phyloP scores from a whole-genome alignment of 257 asterid species.

The Marsdenia floribunda region DNA sequence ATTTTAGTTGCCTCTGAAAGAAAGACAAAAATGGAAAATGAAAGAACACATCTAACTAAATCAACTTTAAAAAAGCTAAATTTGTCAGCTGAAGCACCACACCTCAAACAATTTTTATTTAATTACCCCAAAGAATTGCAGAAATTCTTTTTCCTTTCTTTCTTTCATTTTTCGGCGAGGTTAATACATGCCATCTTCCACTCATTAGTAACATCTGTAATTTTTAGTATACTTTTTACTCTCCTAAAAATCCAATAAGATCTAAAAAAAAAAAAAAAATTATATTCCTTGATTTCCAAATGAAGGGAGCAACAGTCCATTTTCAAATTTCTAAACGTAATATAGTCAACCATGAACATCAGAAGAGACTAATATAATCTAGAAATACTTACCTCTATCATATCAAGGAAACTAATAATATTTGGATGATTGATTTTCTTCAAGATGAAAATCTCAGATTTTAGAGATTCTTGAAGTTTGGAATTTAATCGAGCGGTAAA shows the following conservation, averaged over 20 bases:
- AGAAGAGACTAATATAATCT: too few relatives aligned
- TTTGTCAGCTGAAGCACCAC: neutral
- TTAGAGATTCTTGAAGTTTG: slow-evolving; percentile 71
- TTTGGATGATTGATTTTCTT: slow-evolving; percentile 83
- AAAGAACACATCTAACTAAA: neutral
- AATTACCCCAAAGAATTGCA: neutral
- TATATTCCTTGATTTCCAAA: neutral
- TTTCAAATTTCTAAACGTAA: too few relatives aligned
- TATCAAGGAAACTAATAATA: slow-evolving; percentile 84
- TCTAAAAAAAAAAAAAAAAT: too few relatives aligned
- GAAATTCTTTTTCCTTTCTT: too few relatives aligned
- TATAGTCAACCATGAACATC: too few relatives aligned
- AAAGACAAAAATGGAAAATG: neutral
- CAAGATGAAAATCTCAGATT: slow-evolving; percentile 81
- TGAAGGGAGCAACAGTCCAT: neutral
- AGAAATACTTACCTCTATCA: slow-evolving; percentile 70
- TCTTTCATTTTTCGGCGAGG: neutral
- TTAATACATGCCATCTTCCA: neutral
- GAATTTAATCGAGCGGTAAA: slow-evolving; percentile 48
- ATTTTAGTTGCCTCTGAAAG: neutral
- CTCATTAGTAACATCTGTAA: too few relatives aligned
- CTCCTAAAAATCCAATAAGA: neutral
- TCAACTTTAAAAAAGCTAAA: neutral
- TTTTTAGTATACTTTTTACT: neutral
- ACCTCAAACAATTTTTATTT: neutral